These are phyloP conservation scores for Lactarius sp. DNA, from an alignment of 768 basidiomycete genomes.

Conservation along the genomic window DNA sequence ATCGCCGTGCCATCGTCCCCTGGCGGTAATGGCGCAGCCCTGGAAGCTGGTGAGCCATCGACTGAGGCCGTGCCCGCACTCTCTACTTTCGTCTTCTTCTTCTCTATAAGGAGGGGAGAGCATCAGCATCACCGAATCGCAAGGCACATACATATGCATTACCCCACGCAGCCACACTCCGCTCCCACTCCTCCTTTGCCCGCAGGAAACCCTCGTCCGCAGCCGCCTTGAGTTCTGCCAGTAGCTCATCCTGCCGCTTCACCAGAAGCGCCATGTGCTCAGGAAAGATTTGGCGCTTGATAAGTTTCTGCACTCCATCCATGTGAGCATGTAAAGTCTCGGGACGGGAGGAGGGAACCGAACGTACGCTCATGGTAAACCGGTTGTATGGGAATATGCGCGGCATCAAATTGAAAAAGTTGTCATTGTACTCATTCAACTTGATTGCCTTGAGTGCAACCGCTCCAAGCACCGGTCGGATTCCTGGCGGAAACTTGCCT, in stretches of 20 bases:
- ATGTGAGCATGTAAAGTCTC: neutral
- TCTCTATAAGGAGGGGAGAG: slow-evolving; percentile 37
- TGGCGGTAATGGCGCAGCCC: slow-evolving; percentile 25
- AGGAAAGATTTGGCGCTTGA: slow-evolving; percentile 80
- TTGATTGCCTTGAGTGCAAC: slow-evolving; percentile 75
- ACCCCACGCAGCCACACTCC: slow-evolving; percentile 67
- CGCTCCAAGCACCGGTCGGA: slow-evolving; percentile 68
- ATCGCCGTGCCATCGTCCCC: slow-evolving; percentile 27
- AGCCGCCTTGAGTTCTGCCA: slow-evolving; percentile 55
- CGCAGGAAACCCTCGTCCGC: slow-evolving; percentile 63
- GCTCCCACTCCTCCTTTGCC: slow-evolving; percentile 75
- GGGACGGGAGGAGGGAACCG: neutral
- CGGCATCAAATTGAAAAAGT: slow-evolving; percentile 88
- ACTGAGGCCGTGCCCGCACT: slow-evolving; percentile 28
- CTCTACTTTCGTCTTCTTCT: slow-evolving; percentile 36
- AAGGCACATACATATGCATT: neutral
- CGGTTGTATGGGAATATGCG: slow-evolving; percentile 89
- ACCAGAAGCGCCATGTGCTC: slow-evolving; percentile 66
- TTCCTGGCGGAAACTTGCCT: slow-evolving; percentile 80
- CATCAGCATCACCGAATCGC: neutral
- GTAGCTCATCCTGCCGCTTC: slow-evolving; percentile 61
- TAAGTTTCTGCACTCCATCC: slow-evolving; percentile 63
- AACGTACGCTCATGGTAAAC: slow-evolving; percentile 82
- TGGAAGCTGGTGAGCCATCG: slow-evolving; percentile 31
- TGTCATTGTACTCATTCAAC: slow-evolving; percentile 86